Conservation (phyloP, 768 basidiomycete species). For the Podaxis rugospora region DNA sequence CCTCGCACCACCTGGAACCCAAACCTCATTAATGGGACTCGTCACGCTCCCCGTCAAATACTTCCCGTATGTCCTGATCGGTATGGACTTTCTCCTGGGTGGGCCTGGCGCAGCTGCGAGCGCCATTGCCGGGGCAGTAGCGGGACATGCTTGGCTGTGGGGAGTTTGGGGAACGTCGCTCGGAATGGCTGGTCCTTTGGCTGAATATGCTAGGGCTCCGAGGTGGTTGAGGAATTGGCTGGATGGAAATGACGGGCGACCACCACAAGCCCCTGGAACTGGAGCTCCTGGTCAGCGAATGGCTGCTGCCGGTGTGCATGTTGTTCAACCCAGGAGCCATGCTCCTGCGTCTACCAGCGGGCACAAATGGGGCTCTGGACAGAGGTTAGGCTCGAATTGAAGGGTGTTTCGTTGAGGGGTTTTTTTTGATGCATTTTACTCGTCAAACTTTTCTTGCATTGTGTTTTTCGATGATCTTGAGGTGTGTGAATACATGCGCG, state of each 20-base stretch:
- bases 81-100: constrained; percentile 62
- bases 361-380: constrained; percentile 50
- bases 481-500: not conserved
- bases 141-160: constrained; percentile 85
- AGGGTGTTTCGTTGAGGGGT: not conserved
- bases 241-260: constrained; percentile 32
- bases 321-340: constrained; percentile 45
- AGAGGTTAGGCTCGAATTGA: constrained; percentile 29
- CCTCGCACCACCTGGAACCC: constrained; percentile 60
- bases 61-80: constrained; percentile 72
- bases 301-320: constrained; percentile 49
- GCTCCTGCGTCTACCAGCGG: constrained; percentile 16
- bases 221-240: constrained; percentile 51
- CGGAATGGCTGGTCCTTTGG: constrained; percentile 37
- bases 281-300: constrained; percentile 29
- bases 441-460: not conserved
- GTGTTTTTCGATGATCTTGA: not conserved
- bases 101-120: constrained; percentile 54
- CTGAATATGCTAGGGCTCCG: constrained; percentile 46
- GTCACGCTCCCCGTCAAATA: constrained; percentile 68
- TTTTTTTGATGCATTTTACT: not conserved
- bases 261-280: constrained; percentile 17
- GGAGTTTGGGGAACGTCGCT: constrained; percentile 43
- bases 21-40: constrained; percentile 77
- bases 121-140: constrained; percentile 63